A percentile compares a stretch with the other conserved stretches of the same genome.
Evolutionary conservation across 2,329 filamentous ascomycete species (phyloP).

Genomic region (Aspergillus thermomutatus): DNA sequence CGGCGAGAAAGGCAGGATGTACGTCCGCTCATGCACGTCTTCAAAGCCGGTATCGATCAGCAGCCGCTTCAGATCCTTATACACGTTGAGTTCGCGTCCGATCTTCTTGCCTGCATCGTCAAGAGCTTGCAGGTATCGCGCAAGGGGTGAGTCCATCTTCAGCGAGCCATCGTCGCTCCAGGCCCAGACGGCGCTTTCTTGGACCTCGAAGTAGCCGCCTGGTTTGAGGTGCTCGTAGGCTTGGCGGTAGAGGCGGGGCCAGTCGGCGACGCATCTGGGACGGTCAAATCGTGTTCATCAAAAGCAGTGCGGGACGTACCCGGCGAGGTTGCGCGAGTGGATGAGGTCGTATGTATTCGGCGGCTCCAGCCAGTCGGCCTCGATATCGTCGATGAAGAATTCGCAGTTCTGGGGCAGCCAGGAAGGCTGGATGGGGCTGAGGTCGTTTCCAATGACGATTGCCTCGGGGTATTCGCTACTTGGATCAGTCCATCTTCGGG

Average conservation of each 20-base stretch:
- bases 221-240: constrained; percentile 24
- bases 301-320: neutral
- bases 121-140: constrained; percentile 9
- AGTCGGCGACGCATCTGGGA: constrained; percentile 10
- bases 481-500: no score
- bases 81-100: constrained; percentile 18
- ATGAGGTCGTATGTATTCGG: constrained; percentile 29
- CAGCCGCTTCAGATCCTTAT: constrained; percentile 7
- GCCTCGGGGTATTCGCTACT: constrained; percentile 29
- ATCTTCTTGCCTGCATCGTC: constrained; percentile 7
- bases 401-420: constrained; percentile 30
- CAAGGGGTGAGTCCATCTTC: constrained; percentile 13
- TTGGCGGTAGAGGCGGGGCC: constrained; percentile 6
- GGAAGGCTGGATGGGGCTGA: constrained; percentile 49
- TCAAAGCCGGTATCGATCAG: constrained; percentile 25
- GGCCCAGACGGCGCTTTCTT: constrained; percentile 17
- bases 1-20: constrained; percentile 24
- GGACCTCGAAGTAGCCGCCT: constrained; percentile 28
- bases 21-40: constrained; percentile 17
- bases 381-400: constrained; percentile 30
- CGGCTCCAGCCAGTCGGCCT: constrained; percentile 22
- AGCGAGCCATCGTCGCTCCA: constrained; percentile 26
- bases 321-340: constrained; percentile 22
- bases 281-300: constrained; percentile 8
- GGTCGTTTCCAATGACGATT: constrained; percentile 46